Percentiles rank a stretch among this genome's conserved stretches.
Evolutionary conservation across 352 stramenopile species (phyloP).

Genomic region (Phytophthora multivora): DNA sequence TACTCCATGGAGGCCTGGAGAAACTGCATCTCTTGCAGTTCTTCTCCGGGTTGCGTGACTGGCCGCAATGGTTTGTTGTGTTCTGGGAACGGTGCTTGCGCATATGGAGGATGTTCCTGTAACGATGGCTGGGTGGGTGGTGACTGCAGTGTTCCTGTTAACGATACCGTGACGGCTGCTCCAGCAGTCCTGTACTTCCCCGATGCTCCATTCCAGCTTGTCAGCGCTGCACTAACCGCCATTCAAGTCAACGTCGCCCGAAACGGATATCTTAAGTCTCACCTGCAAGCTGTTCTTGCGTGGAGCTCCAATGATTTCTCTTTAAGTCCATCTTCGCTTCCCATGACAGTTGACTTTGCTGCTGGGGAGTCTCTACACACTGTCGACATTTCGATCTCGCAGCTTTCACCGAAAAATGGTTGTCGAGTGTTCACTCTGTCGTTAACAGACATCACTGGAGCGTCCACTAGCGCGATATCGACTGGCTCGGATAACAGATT

Average conservation of each 20-base stretch:
- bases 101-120: constrained; percentile 60
- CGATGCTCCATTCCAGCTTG: constrained; percentile 23
- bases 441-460: constrained; percentile 30
- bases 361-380: constrained; percentile 26
- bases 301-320: constrained; percentile 47
- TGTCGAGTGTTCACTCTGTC: constrained; percentile 47
- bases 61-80: constrained; percentile 68
- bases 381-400: constrained; percentile 28
- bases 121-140: constrained; percentile 40
- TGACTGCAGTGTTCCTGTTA: constrained; percentile 44
- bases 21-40: constrained; percentile 55
- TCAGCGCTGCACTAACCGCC: constrained; percentile 21
- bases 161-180: neutral
- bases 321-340: constrained; percentile 10
- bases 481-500: constrained; percentile 37
- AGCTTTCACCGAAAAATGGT: constrained; percentile 32
- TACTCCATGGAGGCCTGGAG: constrained; percentile 63
- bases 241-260: constrained; percentile 43
- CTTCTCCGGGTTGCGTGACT: constrained; percentile 35
- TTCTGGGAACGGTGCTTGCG: constrained; percentile 58
- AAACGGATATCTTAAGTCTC: constrained; percentile 24
- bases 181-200: constrained; percentile 57
- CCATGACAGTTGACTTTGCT: constrained; percentile 26
- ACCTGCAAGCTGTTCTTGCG: constrained; percentile 20
- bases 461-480: constrained; percentile 25